phyloP scores from a whole-genome alignment of 192 early-diverging fungal species.

The Lobosporangium transversale region DNA sequence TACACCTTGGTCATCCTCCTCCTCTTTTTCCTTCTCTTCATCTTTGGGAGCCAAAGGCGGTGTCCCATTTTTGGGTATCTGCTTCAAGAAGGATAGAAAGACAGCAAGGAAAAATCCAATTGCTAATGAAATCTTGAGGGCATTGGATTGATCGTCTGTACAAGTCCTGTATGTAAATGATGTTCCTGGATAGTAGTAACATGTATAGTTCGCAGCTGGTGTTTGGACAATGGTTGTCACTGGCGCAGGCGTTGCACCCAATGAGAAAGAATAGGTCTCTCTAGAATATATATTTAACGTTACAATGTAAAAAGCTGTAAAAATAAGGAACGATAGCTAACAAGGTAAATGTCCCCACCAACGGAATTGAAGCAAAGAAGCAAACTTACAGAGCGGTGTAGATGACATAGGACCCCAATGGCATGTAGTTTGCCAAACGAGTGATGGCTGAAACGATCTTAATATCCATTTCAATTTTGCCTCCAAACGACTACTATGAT shows the following conservation, averaged over 20 bases:
- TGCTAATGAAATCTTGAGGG: slow-evolving; percentile 19
- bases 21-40: not conserved
- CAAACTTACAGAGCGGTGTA: slow-evolving; percentile 46
- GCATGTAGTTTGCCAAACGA: slow-evolving; percentile 48
- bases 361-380: too few species aligned
- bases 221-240: slow-evolving; percentile 34
- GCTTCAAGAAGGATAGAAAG: slow-evolving; percentile 45
- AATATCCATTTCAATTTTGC: slow-evolving; percentile 28
- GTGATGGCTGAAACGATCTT: slow-evolving; percentile 45
- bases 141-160: slow-evolving; percentile 25
- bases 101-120: slow-evolving; percentile 48
- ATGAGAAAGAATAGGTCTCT: slow-evolving; percentile 49
- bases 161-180: slow-evolving; percentile 27
- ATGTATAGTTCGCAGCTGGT: slow-evolving; percentile 25
- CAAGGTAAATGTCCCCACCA: too few species aligned
- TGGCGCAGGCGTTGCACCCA: slow-evolving; percentile 24
- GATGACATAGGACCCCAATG: slow-evolving; percentile 49
- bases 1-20: not conserved
- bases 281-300: slow-evolving; percentile 1
- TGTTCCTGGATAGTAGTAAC: slow-evolving; percentile 18
- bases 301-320: too few species aligned
- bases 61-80: slow-evolving; percentile 25
- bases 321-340: too few species aligned
- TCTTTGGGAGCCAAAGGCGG: slow-evolving; percentile 23
- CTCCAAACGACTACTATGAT: not conserved